Conservation (phyloP, 2,329 filamentous ascomycete species). For the Colletotrichum chlorophyti region DNA sequence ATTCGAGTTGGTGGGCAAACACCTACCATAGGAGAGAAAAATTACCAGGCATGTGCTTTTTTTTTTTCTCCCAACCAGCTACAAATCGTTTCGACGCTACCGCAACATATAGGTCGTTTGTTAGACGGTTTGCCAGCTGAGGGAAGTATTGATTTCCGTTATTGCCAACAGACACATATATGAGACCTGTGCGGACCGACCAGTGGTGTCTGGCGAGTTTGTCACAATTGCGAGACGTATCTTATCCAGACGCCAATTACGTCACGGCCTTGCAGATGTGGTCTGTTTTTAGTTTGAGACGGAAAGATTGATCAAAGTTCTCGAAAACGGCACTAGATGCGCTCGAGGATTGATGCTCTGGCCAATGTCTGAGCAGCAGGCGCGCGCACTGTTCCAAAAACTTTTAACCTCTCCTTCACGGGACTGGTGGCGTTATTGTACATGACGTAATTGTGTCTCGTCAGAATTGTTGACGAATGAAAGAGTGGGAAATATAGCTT, state of each 20-base stretch:
- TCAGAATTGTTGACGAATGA: constrained; percentile 7
- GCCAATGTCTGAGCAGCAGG: background rate
- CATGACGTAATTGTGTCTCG: constrained; percentile 25
- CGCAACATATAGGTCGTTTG: no score
- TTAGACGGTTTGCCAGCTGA: no score
- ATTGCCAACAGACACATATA: background rate
- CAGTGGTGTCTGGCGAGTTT: background rate
- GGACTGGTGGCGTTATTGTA: constrained; percentile 18
- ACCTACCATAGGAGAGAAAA: no score
- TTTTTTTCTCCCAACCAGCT: no score
- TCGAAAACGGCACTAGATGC: constrained; percentile 13
- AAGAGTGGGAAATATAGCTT: no score
- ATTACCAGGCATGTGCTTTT: no score
- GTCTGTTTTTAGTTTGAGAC: constrained; percentile 21
- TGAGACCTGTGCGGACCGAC: background rate
- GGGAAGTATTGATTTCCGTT: no score
- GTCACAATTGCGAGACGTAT: background rate
- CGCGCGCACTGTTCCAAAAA: constrained; percentile 17
- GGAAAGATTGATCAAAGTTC: constrained; percentile 23
- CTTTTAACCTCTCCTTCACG: background rate
- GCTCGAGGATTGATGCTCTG: constrained; percentile 6
- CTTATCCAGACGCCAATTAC: constrained; percentile 6
- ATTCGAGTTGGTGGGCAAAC: no score
- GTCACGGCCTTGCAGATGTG: constrained; percentile 6
- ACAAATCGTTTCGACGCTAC: no score